Evolutionary conservation across 441 rosid species (phyloP).

Genomic region (Daphne laureola): DNA sequence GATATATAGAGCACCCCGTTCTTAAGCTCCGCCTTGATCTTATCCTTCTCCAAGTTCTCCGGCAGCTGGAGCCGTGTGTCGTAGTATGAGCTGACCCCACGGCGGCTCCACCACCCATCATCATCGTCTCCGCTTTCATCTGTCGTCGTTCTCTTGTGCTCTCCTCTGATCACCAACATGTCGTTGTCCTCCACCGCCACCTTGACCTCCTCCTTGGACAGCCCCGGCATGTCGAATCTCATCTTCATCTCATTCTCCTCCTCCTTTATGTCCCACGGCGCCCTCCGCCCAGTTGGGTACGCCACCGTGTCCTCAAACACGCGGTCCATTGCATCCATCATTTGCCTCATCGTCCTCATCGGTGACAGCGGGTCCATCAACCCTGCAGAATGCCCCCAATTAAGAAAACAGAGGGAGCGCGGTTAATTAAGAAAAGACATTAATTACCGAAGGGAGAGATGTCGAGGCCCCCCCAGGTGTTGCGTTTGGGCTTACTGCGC

Average conservation of each 20-base stretch:
- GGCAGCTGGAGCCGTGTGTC: conserved; percentile 61
- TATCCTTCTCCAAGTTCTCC: conserved; percentile 49
- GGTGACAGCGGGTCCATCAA: conserved; percentile 60
- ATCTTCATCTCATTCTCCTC: conserved; percentile 65
- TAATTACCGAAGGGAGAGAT: conserved; percentile 56
- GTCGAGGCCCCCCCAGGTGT: conserved; percentile 25
- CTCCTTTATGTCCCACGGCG: conserved; percentile 78
- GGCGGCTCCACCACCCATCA: conserved; percentile 47
- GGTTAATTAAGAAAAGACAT: too few species aligned
- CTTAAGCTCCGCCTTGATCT: conserved; percentile 65
- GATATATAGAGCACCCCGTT: conserved; percentile 63
- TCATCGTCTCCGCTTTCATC: conserved; percentile 28
- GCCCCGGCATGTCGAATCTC: conserved; percentile 89
- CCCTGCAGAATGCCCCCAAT: too few species aligned
- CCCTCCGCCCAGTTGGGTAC: conserved; percentile 28
- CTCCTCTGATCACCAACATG: conserved; percentile 52
- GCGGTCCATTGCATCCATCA: conserved; percentile 74
- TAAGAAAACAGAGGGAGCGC: background rate
- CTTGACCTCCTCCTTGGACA: conserved; percentile 64
- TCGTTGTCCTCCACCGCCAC: conserved; percentile 61
- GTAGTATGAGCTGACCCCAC: conserved; percentile 42
- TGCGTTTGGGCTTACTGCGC: conserved; percentile 28
- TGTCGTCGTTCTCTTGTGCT: conserved; percentile 43
- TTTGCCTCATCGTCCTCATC: conserved; percentile 69
- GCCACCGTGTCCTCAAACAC: conserved; percentile 48